Evolutionary conservation across 305 asterid genomes (phyloP).

Genomic region (Fraxinus floribunda): DNA sequence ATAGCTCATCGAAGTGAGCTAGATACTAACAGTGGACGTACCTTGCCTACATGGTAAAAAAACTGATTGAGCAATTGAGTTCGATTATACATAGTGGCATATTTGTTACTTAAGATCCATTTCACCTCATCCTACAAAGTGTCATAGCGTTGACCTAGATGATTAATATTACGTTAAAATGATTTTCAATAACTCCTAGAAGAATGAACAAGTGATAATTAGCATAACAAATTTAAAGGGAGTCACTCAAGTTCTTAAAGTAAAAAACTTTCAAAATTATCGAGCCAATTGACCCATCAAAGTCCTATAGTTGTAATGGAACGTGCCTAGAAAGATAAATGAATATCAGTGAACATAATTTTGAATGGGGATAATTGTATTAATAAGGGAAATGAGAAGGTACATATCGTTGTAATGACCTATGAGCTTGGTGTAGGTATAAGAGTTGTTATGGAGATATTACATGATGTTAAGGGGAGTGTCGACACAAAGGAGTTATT

Average conservation of each 20-base stretch:
- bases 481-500: background rate
- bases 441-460: background rate
- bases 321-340: background rate
- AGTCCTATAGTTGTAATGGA: background rate
- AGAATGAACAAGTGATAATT: background rate
- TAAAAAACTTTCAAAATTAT: background rate
- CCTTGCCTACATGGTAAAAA: background rate
- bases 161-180: background rate
- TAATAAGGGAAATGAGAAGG: background rate
- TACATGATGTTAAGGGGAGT: background rate
- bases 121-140: background rate
- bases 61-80: background rate
- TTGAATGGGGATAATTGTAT: background rate
- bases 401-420: background rate
- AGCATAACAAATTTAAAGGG: background rate
- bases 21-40: background rate
- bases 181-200: background rate
- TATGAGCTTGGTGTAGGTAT: background rate
- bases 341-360: background rate
- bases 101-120: background rate
- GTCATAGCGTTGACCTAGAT: background rate
- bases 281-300: background rate
- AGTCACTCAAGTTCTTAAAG: background rate
- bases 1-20: background rate
- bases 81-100: background rate